Evolutionary conservation across 306 rosid genomes (phyloP).

Genomic region (Quercus gilva): DNA sequence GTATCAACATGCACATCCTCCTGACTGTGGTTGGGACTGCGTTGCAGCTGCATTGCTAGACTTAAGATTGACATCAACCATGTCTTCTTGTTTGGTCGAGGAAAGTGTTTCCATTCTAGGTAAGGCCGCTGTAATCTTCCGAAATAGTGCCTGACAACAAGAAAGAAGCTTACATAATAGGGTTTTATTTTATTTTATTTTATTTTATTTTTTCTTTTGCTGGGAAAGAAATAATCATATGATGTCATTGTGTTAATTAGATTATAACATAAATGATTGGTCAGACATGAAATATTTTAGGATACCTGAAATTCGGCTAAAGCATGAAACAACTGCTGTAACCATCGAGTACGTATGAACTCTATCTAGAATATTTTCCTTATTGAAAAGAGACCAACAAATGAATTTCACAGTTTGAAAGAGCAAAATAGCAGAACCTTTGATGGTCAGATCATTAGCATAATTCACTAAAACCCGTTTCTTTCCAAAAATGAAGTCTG

Average conservation of each 20-base stretch:
- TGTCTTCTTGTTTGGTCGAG: slow-evolving; percentile 78
- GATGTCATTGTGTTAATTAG: too few species aligned
- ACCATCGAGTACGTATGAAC: neutral
- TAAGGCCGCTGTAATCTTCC: slow-evolving; percentile 88
- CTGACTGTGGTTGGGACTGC: slow-evolving; percentile 55
- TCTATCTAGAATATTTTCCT: neutral
- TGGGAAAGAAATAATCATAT: too few species aligned
- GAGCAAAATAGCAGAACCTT: neutral
- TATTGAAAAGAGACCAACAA: neutral
- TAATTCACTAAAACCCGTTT: neutral
- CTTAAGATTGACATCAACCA: slow-evolving; percentile 89
- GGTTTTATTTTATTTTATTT: neutral
- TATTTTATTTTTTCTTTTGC: neutral
- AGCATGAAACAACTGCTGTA: too few species aligned
- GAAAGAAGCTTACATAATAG: neutral
- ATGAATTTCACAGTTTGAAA: neutral
- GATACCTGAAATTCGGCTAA: too few species aligned
- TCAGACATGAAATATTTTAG: too few species aligned
- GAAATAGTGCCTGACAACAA: slow-evolving; percentile 66
- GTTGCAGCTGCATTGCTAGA: slow-evolving; percentile 44
- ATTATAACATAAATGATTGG: too few species aligned
- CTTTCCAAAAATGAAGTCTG: too few species aligned
- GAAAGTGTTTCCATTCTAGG: slow-evolving; percentile 94
- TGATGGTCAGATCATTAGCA: neutral
- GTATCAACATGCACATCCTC: slow-evolving; percentile 74